Base-by-base conservation (phyloP, 2,329 filamentous ascomycete species). In the Aspergillus nomiae region DNA sequence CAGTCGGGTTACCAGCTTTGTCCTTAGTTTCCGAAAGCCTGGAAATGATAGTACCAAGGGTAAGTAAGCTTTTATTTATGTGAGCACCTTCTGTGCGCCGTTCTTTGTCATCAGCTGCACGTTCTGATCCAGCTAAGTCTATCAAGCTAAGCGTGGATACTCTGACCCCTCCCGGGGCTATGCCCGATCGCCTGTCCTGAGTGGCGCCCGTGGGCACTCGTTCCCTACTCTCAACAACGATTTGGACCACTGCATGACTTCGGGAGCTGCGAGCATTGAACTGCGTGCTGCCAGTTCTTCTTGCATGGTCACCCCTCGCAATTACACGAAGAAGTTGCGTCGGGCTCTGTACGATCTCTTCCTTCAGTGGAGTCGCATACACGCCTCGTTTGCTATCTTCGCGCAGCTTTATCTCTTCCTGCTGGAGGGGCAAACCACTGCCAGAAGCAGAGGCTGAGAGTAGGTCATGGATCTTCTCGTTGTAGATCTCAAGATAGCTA, bases 401-500 rank as follows among this genome's bases (percentile, higher is more conserved):
- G 24, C 95, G 90, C 61, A 99, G 82, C 78, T 99, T 98, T 79
- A 99, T 99, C 75, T 99, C 95, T 70, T 99, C 95, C 67, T 94
- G 91, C 64, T 85, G 84, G 43, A 83, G 81, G 11, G 76, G 62
- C 24, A 86, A 88, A 21, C 83, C 74, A 46, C 76, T 78, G 19
- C 38, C 38, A 30, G 84, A 85, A 1, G 86, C 84, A 1, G 92
- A 85, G 76, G 92, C 90, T 67, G 90, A 94, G 51, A 99, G 83
- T 56, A 99, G 82, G 78, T 99, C 95, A 74, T 97, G 92, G 62
- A 99, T 98, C 78, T 88, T 96, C 76, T 99, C 95, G 73, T 99
- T 99, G 81, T 99, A 99, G 65, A 99, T 99, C 81, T 99, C 95
- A 66, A 99, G 84, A 75, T 99, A 99, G 83, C 94, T 98, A 74